phyloP scores from a whole-genome alignment of 139 green algal species.

The Closterium sp. region DNA sequence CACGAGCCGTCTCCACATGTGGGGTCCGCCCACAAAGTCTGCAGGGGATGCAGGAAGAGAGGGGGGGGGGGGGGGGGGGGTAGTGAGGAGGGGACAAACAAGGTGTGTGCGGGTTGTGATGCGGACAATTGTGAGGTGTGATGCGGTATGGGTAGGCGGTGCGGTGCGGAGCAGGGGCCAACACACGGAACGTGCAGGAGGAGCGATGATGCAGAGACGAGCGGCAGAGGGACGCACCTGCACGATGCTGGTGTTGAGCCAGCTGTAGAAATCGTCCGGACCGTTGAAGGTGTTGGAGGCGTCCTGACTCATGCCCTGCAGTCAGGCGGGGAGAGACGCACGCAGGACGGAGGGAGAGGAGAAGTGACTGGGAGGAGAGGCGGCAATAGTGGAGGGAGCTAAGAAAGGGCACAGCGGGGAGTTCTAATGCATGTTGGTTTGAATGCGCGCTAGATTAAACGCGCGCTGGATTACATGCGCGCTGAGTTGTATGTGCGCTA shows the following conservation, averaged over 20 bases:
- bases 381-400: neutral
- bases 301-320: neutral
- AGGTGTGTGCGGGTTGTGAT: neutral
- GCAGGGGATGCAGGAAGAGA: neutral
- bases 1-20: constrained; percentile 79
- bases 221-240: constrained; percentile 14
- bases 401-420: neutral
- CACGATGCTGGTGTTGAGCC: constrained; percentile 56
- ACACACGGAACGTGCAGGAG: neutral
- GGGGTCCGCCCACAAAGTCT: constrained; percentile 68
- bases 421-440: no score
- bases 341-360: neutral
- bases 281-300: neutral
- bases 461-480: no score
- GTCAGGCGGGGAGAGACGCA: neutral
- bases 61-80: no score
- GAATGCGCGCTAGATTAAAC: no score
- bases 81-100: no score
- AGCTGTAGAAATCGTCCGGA: constrained; percentile 58
- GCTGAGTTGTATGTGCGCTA: no score
- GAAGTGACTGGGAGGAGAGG: neutral
- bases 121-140: neutral
- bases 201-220: neutral
- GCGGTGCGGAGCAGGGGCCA: neutral
- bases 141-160: neutral